phyloP scores from a whole-genome alignment of 805 yeast species.

The Komagataella pseudopastoris region DNA sequence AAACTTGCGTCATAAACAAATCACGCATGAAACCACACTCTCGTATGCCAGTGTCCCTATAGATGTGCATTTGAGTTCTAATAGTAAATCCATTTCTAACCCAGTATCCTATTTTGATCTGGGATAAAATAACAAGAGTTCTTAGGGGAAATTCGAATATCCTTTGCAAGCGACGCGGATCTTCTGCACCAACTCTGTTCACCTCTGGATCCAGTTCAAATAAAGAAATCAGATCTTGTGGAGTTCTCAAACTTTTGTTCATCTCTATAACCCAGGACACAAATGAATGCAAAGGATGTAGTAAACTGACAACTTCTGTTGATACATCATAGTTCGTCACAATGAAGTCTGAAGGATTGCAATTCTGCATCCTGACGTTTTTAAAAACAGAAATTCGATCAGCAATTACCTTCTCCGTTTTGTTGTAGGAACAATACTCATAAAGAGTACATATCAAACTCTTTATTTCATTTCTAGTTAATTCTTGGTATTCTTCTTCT shows the following conservation, averaged over 20 bases:
- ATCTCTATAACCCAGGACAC: constrained; percentile 59
- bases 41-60: constrained; percentile 63
- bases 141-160: constrained; percentile 67
- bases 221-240: constrained; percentile 11
- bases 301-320: constrained; percentile 43
- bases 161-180: constrained; percentile 5
- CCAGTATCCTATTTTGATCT: constrained; percentile 85
- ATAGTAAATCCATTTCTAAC: constrained; percentile 85
- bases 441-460: not conserved
- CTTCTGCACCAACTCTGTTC: constrained; percentile 1
- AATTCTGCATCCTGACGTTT: not conserved
- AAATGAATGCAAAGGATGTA: constrained; percentile 72
- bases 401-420: constrained; percentile 2
- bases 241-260: constrained; percentile 15
- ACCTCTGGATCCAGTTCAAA: constrained; percentile 2
- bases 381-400: constrained; percentile 6
- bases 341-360: constrained; percentile 5
- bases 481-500: not conserved
- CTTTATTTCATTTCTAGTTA: not conserved
- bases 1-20: constrained; percentile 57
- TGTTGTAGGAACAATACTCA: not conserved
- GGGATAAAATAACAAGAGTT: constrained; percentile 65
- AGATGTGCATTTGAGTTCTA: constrained; percentile 65
- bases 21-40: constrained; percentile 79
- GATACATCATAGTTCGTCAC: constrained; percentile 24